Evolutionary conservation across 2,329 filamentous ascomycete genomes (phyloP), one percentile per base, ranked within the genome.

Genomic region (Chaetomiaceae sp.): DNA sequence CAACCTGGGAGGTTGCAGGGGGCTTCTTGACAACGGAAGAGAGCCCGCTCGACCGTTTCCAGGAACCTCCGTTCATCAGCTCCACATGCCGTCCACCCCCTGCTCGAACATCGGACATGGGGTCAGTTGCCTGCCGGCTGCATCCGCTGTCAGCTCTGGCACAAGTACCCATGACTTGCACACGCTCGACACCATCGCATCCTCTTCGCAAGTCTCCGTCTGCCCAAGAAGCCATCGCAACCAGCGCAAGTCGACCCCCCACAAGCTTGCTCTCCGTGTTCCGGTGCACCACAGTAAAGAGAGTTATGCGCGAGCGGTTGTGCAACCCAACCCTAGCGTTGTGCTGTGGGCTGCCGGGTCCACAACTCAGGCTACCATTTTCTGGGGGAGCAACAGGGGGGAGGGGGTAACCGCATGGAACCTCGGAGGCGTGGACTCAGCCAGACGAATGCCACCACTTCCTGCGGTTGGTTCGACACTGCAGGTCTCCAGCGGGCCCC

Each of bases 401-500:
- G 52, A 36, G 39, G 37, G 15, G 12, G 22, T 37, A 22, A n/a
- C 22, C 38, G 45, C 31, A 39, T 34, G 27, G 27, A 39, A n/a
- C 12, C 27, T 6, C n/a, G 34, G 43, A 40, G 46, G 43, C 20
- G 55, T 54, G 42, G 6, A 29, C 22, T 47, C 27, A 51, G 31
- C 48, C 19, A 42, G 25, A 27, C 4, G 39, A 25, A 29, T 37
- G 20, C 50, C 34, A 45, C 36, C 14, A 14, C 17, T 27, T 43
- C 27, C 36, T 39, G 22, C 20, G 39, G 55, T 48, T 56, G 43
- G 51, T 51, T 48, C 43, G 52, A 51, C 39, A 37, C 52, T 56
- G 57, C 55, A 59, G n/a, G n/a, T 34, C 50, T 53, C 44, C 44
- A 43, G 43, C 47, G 44, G 54, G 47, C 31, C 54, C 59, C 47